Evolutionary conservation across 768 basidiomycete genomes (phyloP).

Genomic region (Ramaria sp.): DNA sequence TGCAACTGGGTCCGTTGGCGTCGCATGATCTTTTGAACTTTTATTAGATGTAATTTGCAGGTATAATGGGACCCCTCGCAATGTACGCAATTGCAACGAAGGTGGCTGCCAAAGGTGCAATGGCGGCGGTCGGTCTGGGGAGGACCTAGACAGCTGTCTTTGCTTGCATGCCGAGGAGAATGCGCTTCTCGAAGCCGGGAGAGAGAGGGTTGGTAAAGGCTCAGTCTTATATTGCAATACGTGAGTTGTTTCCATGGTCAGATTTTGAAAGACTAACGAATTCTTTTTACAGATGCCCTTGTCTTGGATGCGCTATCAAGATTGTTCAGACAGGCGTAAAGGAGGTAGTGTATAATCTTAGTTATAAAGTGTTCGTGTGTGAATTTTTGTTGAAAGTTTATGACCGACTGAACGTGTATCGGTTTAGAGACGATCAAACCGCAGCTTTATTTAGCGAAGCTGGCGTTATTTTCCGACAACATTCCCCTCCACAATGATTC

Average conservation of each 20-base stretch:
- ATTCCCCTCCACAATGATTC: slow-evolving; percentile 30
- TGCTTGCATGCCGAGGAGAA: slow-evolving; percentile 99
- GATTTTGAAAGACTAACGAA: neutral
- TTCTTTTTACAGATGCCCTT: slow-evolving; percentile 67
- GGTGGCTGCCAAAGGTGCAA: slow-evolving; percentile 83
- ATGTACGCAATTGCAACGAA: slow-evolving; percentile 79
- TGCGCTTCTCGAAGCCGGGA: slow-evolving; percentile 85
- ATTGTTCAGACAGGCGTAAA: slow-evolving; percentile 92
- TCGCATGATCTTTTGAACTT: neutral
- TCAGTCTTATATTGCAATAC: slow-evolving; percentile 98
- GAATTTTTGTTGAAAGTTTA: neutral
- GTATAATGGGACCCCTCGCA: slow-evolving; percentile 94
- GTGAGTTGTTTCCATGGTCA: slow-evolving; percentile 33
- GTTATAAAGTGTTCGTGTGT: slow-evolving; percentile 86
- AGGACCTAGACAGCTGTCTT: slow-evolving; percentile 64
- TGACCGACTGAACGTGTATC: neutral
- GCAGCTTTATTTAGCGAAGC: slow-evolving; percentile 70
- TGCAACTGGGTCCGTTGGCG: slow-evolving; percentile 22
- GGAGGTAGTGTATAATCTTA: slow-evolving; percentile 88
- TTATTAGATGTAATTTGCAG: slow-evolving; percentile 24
- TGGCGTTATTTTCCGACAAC: slow-evolving; percentile 69
- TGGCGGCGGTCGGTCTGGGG: slow-evolving; percentile 38
- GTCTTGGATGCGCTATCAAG: slow-evolving; percentile 92
- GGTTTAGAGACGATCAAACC: slow-evolving; percentile 68
- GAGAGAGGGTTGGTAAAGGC: slow-evolving; percentile 74